Conservation (phyloP, 176 grass and related monocot species). For the Thalia dealbata region DNA sequence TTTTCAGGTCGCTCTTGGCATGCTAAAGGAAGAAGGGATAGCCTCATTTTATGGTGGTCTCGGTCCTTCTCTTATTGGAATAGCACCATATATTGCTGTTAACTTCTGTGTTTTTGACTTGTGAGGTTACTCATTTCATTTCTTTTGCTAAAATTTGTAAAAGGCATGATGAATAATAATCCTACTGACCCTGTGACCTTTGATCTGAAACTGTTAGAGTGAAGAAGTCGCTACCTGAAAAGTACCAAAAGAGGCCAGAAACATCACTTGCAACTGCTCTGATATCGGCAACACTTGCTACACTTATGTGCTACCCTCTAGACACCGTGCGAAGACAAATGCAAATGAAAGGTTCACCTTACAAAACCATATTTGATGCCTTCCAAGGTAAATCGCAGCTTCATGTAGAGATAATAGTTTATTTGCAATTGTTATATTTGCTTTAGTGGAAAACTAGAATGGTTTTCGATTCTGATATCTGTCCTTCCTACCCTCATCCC, state of each 20-base stretch:
- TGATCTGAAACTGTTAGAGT: conserved; percentile 37
- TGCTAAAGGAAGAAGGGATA: conserved; percentile 87
- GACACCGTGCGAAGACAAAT: conserved; percentile 97
- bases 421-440: background rate
- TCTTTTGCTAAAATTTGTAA: background rate
- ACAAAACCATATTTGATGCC: conserved; percentile 74
- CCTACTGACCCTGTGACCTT: background rate
- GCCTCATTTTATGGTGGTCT: conserved; percentile 83
- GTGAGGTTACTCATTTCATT: conserved; percentile 44
- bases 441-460: background rate
- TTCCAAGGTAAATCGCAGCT: conserved; percentile 43
- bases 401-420: background rate
- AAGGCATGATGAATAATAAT: background rate
- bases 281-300: conserved; percentile 85
- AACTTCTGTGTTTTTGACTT: conserved; percentile 99
- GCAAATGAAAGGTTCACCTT: conserved; percentile 95
- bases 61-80: conserved; percentile 88
- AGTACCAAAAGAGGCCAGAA: conserved; percentile 71
- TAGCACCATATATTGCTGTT: conserved; percentile 94
- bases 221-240: conserved; percentile 95
- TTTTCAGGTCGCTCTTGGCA: conserved; percentile 82
- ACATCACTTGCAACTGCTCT: conserved; percentile 78
- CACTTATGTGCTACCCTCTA: conserved; percentile 85
- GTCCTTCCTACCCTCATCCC: background rate
- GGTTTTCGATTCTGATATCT: background rate